These are phyloP conservation scores for Kwoniella shivajii DNA, from an alignment of 1,284 basidiomycete species.

Conservation along the genomic window DNA sequence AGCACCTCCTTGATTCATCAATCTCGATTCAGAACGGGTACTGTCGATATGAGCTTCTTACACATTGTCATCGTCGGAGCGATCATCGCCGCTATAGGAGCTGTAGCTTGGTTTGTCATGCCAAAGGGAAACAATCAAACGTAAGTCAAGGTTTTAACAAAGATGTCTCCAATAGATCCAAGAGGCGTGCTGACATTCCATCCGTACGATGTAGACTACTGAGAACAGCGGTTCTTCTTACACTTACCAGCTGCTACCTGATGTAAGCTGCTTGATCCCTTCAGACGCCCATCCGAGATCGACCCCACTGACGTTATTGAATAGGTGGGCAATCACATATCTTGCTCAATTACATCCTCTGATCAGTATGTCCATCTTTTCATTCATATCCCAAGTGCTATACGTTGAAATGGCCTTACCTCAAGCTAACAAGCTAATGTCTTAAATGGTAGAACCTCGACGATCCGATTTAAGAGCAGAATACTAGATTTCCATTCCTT, in stretches of 20 bases:
- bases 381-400: too few species aligned
- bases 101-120: slow-evolving; percentile 66
- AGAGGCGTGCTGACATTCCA: neutral
- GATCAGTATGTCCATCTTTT: slow-evolving; percentile 65
- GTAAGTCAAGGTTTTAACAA: slow-evolving; percentile 59
- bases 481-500: slow-evolving; percentile 19
- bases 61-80: slow-evolving; percentile 48
- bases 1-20: too few species aligned
- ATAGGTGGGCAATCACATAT: slow-evolving; percentile 84
- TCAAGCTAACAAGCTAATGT: neutral
- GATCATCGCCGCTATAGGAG: slow-evolving; percentile 61
- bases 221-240: slow-evolving; percentile 74
- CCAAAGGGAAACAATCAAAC: slow-evolving; percentile 86
- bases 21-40: neutral
- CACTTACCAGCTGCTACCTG: slow-evolving; percentile 78
- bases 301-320: too few species aligned
- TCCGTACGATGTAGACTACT: slow-evolving; percentile 63
- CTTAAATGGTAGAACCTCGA: slow-evolving; percentile 50
- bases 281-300: too few species aligned
- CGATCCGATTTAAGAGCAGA: slow-evolving; percentile 47
- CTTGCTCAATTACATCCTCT: slow-evolving; percentile 87
- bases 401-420: too few species aligned
- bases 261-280: slow-evolving; percentile 58
- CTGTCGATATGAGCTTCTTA: slow-evolving; percentile 33
- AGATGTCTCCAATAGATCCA: neutral